Conservation (phyloP, 2,329 filamentous ascomycete genomes). For the Talaromyces sp. region DNA sequence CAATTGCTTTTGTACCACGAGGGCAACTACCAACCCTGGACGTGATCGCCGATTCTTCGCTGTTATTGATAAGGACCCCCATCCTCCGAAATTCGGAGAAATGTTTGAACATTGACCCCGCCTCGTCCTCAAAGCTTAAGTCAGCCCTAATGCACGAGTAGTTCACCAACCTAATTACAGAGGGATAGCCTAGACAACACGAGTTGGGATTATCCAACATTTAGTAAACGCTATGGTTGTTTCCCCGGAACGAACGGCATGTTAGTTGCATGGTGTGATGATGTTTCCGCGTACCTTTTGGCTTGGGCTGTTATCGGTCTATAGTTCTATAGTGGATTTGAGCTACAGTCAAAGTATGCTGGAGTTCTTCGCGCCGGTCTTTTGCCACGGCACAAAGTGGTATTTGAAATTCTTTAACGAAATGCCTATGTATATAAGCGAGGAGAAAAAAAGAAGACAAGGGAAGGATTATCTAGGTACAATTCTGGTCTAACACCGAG, state of each 20-base stretch:
- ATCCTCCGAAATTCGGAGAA: not conserved
- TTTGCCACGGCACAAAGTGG: not conserved
- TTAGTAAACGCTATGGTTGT: not conserved
- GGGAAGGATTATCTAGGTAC: not conserved
- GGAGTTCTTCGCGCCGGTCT: not conserved
- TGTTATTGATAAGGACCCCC: not conserved
- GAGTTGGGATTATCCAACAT: not conserved
- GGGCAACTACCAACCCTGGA: not conserved
- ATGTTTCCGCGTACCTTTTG: not conserved
- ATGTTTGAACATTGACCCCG: not conserved
- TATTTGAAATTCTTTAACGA: not conserved
- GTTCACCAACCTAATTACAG: not conserved
- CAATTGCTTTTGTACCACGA: not conserved
- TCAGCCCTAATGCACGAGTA: not conserved
- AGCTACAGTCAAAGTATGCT: not conserved
- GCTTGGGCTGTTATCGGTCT: not conserved
- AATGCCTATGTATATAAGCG: not conserved
- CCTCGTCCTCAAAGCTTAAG: not conserved
- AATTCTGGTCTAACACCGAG: not conserved
- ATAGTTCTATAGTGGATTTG: not conserved
- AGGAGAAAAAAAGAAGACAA: not conserved
- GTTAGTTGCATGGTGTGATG: not conserved
- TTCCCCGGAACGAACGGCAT: not conserved
- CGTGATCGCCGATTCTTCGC: not conserved
- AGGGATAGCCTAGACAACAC: not conserved